Evolutionary conservation across 2,329 filamentous ascomycete species (phyloP), one percentile per base, ranked within the genome.

Genomic region (Pseudonectria foliicola): DNA sequence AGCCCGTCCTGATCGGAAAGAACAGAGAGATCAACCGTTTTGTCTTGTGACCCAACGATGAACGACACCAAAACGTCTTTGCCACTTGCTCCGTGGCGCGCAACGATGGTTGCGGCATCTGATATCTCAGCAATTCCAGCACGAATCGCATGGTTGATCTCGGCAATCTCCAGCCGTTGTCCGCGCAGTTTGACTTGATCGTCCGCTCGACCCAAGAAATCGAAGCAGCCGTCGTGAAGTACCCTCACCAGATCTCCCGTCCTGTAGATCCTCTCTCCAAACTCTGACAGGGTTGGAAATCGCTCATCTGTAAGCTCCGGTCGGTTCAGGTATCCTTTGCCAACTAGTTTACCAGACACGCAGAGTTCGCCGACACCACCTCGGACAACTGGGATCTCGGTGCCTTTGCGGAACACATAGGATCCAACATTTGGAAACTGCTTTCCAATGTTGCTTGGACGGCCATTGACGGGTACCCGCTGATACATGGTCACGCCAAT

Each of bases 111-210:
- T 3, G 79, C 78, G 0, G 85, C 79, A 46, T 94, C 85, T 11
- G 72, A 66, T 7, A 92, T 62, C 1, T 63, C 63, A 0, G 57
- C 43, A 0, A 76, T 68, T 0, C 74, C 73, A 13, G 73, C 66
- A 30, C 77, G 79, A 48, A 95, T 86, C 7, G 83, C 76, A 31
- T 89, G 80, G 48, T 94, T 92, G 57, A 95, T 94, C 62, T 96
- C 89, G 1, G 82, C 85, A 40, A 94, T 82, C 52, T 96, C 90
- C 1, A 96, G 71, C 11, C 89, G 73, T 56, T 95, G 89, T 0
- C 89, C 89, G 10, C 90, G 78, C 3, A 95, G 71, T 56, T 96
- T 96, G 43, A 95, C 81, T 59, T 96, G 89, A 36, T 94, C 87
- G 53, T 96, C 90, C 6, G 82, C 83, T 11, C 90, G 77, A 3